Conservation (phyloP, 2,329 filamentous ascomycete genomes). For the Cladophialophora psammophila region DNA sequence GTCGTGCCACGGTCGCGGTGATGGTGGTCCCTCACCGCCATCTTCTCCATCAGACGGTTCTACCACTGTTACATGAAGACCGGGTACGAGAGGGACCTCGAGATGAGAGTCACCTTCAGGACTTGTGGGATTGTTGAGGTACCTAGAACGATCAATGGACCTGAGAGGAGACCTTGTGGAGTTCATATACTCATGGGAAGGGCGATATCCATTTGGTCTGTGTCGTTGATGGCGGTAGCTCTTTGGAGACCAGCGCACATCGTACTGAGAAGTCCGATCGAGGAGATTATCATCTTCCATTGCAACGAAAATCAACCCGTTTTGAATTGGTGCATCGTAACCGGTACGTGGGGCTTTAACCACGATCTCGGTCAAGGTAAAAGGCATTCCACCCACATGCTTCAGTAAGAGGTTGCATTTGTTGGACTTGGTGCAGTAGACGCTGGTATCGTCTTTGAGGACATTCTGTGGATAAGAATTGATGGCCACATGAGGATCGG, state of each 20-base stretch:
- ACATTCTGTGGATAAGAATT: constrained; percentile 79
- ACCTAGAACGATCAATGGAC: constrained; percentile 42
- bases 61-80: constrained; percentile 34
- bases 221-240: constrained; percentile 43
- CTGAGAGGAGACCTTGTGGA: constrained; percentile 48
- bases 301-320: constrained; percentile 89
- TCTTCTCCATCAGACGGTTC: constrained; percentile 35
- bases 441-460: constrained; percentile 78
- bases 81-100: constrained; percentile 27
- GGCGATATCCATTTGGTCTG: constrained; percentile 40
- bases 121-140: constrained; percentile 36
- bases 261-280: constrained; percentile 74
- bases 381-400: constrained; percentile 80
- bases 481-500: constrained; percentile 63
- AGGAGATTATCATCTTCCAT: constrained; percentile 83
- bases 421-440: constrained; percentile 90
- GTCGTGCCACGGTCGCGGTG: constrained; percentile 39
- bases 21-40: constrained; percentile 19
- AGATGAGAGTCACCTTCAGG: constrained; percentile 23
- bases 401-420: constrained; percentile 85
- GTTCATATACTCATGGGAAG: constrained; percentile 52
- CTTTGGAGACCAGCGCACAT: constrained; percentile 69
- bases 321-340: constrained; percentile 85
- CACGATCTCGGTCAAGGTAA: constrained; percentile 82
- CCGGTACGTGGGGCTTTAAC: constrained; percentile 84